Conservation (phyloP, 352 stramenopile species). For the Phytophthora pini region DNA sequence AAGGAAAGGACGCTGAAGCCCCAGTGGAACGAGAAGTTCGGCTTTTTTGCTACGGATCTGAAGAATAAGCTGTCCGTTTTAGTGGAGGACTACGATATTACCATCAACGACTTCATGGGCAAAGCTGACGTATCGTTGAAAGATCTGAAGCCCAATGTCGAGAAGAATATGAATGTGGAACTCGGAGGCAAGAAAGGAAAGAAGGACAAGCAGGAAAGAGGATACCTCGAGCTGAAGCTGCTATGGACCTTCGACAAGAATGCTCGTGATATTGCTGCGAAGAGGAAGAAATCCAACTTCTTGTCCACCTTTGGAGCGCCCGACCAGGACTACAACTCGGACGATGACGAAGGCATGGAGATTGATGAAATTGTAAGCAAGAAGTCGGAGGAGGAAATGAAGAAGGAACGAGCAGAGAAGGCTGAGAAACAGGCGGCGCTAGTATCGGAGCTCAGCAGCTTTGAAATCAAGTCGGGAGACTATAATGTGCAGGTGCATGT, state of each 20-base stretch:
- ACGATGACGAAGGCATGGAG: constrained; percentile 67
- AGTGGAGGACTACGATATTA: constrained; percentile 79
- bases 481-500: constrained; percentile 91
- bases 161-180: constrained; percentile 64
- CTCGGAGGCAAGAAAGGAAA: constrained; percentile 66
- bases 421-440: constrained; percentile 81
- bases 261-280: constrained; percentile 61
- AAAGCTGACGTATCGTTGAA: constrained; percentile 60
- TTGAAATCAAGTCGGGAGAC: constrained; percentile 89
- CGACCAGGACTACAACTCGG: constrained; percentile 78
- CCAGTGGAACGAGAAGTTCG: constrained; percentile 87
- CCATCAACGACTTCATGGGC: constrained; percentile 86
- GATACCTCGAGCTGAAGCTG: constrained; percentile 56
- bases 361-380: constrained; percentile 63
- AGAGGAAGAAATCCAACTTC: constrained; percentile 77
- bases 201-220: constrained; percentile 75
- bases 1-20: constrained; percentile 77
- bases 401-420: constrained; percentile 72
- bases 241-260: constrained; percentile 66
- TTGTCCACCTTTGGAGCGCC: constrained; percentile 62
- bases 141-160: constrained; percentile 59
- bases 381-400: constrained; percentile 71
- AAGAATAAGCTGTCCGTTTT: constrained; percentile 60
- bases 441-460: constrained; percentile 73
- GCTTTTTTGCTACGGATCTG: constrained; percentile 67